Percentiles rank a stretch among this genome's conserved stretches.
phyloP scores from a whole-genome alignment of 108 stramenopile species.

The Poteriospumella lacustris region DNA sequence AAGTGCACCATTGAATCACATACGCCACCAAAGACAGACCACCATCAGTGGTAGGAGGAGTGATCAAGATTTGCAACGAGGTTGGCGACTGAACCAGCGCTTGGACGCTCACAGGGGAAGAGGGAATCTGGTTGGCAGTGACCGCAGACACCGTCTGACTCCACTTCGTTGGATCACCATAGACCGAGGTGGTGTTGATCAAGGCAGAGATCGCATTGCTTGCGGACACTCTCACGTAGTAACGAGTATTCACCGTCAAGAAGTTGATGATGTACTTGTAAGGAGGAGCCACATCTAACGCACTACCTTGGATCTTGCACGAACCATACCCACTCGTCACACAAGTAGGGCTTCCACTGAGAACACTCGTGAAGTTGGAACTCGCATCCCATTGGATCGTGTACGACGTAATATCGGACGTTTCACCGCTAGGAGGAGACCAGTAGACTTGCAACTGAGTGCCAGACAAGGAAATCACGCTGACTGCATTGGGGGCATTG shows the following conservation, averaged over 20 bases:
- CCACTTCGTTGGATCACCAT: conserved; percentile 59
- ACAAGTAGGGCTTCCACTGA: conserved; percentile 48
- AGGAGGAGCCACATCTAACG: conserved; percentile 51
- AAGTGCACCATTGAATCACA: conserved; percentile 54
- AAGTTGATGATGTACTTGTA: conserved; percentile 52
- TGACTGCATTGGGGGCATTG: conserved; percentile 42
- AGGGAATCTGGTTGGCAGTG: conserved; percentile 61
- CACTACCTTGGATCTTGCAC: conserved; percentile 47
- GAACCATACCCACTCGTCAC: conserved; percentile 49
- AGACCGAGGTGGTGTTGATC: conserved; percentile 52
- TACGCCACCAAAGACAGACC: conserved; percentile 58
- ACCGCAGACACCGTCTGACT: conserved; percentile 33
- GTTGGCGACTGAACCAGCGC: neutral
- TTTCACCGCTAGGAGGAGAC: conserved; percentile 49
- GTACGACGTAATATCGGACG: conserved; percentile 57
- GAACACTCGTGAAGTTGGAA: conserved; percentile 44
- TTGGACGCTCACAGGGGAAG: conserved; percentile 49
- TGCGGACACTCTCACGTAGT: conserved; percentile 65
- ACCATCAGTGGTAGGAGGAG: conserved; percentile 58
- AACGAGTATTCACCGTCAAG: conserved; percentile 47
- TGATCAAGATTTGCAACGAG: conserved; percentile 51
- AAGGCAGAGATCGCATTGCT: conserved; percentile 57
- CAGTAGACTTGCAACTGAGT: conserved; percentile 54
- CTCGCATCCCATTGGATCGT: conserved; percentile 66
- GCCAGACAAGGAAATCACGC: conserved; percentile 47